phyloP scores from a whole-genome alignment of 78 protist genomes.

The Dictyostelium intermedium region DNA sequence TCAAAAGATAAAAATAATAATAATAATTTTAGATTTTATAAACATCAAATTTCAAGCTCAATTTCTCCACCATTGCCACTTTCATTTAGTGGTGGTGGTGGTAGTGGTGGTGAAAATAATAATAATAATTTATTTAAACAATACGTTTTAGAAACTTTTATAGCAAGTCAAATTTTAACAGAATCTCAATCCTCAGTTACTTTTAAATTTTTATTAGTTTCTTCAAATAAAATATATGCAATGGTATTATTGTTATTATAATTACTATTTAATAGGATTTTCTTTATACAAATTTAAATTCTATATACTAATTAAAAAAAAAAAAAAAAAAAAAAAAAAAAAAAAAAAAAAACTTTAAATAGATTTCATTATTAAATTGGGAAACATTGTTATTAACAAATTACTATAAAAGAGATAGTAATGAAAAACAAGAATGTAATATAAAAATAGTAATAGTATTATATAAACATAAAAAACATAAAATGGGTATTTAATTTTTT shows the following conservation, averaged over 20 bases:
- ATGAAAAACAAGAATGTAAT: neutral
- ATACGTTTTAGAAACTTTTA: conserved; percentile 28
- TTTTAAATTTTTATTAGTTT: conserved; percentile 1
- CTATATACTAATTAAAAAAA: no score
- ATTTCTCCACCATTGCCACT: neutral
- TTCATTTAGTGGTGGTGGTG: neutral
- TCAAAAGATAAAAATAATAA: neutral
- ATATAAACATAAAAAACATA: no score
- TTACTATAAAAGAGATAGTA: neutral
- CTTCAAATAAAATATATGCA: neutral
- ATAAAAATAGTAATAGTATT: neutral
- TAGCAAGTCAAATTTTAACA: conserved; percentile 11
- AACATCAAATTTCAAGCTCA: conserved; percentile 31
- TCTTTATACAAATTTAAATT: no score
- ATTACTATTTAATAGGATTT: no score
- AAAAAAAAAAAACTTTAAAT: neutral
- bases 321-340: no score
- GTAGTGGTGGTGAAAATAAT: neutral
- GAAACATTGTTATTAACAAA: conserved; percentile 29
- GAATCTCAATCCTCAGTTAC: conserved; percentile 1
- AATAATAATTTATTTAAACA: neutral
- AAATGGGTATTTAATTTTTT: neutral
- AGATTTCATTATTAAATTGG: conserved; percentile 39
- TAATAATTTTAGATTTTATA: conserved; percentile 2
- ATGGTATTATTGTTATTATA: neutral